Base-by-base conservation (phyloP, 2,329 filamentous ascomycete species). In the Epichloe hybrida region DNA sequence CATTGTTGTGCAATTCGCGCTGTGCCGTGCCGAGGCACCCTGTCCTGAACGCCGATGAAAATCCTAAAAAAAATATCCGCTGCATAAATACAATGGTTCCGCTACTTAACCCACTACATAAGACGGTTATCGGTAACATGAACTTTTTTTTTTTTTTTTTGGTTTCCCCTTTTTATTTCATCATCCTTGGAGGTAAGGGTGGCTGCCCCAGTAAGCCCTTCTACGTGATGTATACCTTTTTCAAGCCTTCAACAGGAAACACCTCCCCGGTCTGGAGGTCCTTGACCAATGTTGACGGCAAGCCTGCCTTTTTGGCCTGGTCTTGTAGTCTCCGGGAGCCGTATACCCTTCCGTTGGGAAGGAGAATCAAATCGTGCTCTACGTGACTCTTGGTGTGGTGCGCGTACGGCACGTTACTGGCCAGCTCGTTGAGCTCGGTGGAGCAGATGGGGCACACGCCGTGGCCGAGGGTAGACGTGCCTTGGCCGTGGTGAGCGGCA, bases 361-460 rank as follows among this genome's bases (percentile, higher is more conserved):
- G 69, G 42, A 97, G 77, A 20, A 95, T 77, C 1, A 93, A 78
- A 62, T 97, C 90, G 44, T 81, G 81, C 63, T 95, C 91, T 34
- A 97, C 88, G 54, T 88, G 86, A 63, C 88, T 95, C 73, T 94
- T 94, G 34, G 86, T 90, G 66, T 98, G 93, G 62, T 95, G 86
- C 3, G 93, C 93, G 61, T 97, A 97, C 0, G 93, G 93, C 43
- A 98, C 86, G 59, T 84, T 83, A 48, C 84, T 76, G 2, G 93
- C 91, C 36, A 98, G 77, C 61, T 90, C 86, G 65, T 97, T 97
- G 51, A 98, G 79, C 68, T 98, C 93, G 0, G 86, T 93, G 46
- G 86, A 93, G 72, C 93, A 98, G 62, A 98, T 97, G 3, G 93
- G 93, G 60, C 93, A 98, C 41, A 97, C 81, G 46, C 81, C 84